These are phyloP conservation scores for Lophiostoma macrostomum DNA, from an alignment of 495 filamentous ascomycete species.

Conservation along the genomic window DNA sequence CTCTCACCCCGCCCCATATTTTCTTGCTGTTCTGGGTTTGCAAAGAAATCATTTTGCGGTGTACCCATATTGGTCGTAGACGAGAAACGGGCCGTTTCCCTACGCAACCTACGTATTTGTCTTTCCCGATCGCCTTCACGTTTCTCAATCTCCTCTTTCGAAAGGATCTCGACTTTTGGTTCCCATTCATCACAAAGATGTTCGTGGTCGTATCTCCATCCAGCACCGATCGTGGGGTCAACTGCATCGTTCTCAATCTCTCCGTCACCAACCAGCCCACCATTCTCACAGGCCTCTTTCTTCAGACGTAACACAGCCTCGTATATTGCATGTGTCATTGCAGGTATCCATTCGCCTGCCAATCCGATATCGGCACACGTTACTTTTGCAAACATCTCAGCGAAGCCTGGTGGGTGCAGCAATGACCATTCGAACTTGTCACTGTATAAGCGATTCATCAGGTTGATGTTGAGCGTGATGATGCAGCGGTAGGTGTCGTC, in stretches of 20 bases:
- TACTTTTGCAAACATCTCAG: conserved; percentile 85
- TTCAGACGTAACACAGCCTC: conserved; percentile 90
- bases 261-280: conserved; percentile 69
- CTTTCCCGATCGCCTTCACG: conserved; percentile 91
- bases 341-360: conserved; percentile 86
- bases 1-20: conserved; percentile 83
- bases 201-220: conserved; percentile 93
- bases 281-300: conserved; percentile 92
- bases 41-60: conserved; percentile 47
- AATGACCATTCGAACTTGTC: conserved; percentile 99
- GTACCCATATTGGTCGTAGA: conserved; percentile 74
- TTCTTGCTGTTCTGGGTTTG: conserved; percentile 46
- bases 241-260: conserved; percentile 90
- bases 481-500: conserved; percentile 92
- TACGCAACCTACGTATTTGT: conserved; percentile 77
- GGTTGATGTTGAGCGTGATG: conserved; percentile 85
- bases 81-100: conserved; percentile 91
- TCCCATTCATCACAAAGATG: conserved; percentile 90
- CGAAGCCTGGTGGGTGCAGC: conserved; percentile 83
- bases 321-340: conserved; percentile 94
- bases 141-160: conserved; percentile 97
- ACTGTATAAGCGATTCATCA: conserved; percentile 87
- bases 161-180: conserved; percentile 82
- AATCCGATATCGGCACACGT: conserved; percentile 91
- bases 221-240: conserved; percentile 65